Conservation (phyloP, 257 asterid genomes). For the Solanum virginianum region DNA sequence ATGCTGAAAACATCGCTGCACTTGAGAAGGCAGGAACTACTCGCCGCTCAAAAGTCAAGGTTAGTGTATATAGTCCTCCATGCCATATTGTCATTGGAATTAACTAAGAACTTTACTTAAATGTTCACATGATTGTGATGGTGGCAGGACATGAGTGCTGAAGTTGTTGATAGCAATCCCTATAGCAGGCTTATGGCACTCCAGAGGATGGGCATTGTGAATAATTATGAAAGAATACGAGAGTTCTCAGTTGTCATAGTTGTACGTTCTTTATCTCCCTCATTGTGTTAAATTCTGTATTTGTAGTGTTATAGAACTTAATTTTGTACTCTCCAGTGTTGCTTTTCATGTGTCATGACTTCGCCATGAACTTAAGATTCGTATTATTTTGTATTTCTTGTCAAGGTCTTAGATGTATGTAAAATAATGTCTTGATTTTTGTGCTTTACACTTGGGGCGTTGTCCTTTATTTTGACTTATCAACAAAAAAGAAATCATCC, state of each 20-base stretch:
- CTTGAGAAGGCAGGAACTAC: constrained; percentile 28
- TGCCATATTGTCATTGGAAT: not conserved
- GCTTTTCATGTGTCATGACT: not conserved
- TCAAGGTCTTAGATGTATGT: not conserved
- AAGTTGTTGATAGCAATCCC: constrained; percentile 95
- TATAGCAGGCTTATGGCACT: constrained; percentile 99
- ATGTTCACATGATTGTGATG: not conserved
- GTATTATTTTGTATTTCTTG: not conserved
- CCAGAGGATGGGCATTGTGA: constrained; percentile 97
- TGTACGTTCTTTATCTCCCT: constrained; percentile 37
- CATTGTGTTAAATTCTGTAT: not conserved
- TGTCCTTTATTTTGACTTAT: not conserved
- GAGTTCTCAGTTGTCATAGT: constrained; percentile 87
- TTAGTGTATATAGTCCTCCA: not conserved
- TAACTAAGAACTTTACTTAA: not conserved
- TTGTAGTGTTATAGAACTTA: not conserved
- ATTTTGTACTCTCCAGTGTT: not conserved
- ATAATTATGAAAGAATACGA: constrained; percentile 78
- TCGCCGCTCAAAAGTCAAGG: constrained; percentile 77
- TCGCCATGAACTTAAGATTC: not conserved
- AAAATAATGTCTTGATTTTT: not conserved
- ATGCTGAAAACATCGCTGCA: constrained; percentile 33
- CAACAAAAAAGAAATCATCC: not conserved
- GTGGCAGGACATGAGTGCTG: constrained; percentile 79
- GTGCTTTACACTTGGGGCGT: not conserved